Conservation (phyloP, 1,284 basidiomycete genomes). For the Puccinia coronata region DNA sequence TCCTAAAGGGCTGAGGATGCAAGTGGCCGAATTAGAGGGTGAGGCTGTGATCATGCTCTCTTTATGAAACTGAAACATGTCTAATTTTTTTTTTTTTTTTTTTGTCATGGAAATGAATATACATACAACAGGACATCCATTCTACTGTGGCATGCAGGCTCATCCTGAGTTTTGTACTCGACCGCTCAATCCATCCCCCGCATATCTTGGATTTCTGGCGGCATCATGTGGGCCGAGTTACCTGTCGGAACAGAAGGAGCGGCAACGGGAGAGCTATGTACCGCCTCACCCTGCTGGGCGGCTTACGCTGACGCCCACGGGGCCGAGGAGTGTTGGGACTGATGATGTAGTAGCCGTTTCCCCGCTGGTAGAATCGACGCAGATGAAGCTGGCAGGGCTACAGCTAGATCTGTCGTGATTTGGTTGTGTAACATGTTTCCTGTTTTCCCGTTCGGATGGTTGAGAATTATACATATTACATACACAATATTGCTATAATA, state of each 20-base stretch:
- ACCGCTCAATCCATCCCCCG: slow-evolving; percentile 95
- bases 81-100: slow-evolving; percentile 26
- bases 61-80: not conserved
- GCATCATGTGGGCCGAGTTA: slow-evolving; percentile 71
- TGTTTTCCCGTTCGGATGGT: too few relatives aligned
- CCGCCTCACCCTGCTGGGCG: slow-evolving; percentile 62
- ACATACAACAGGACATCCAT: slow-evolving; percentile 80
- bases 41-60: slow-evolving; percentile 56
- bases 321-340: not conserved
- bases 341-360: not conserved
- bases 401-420: not conserved
- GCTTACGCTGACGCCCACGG: slow-evolving; percentile 27
- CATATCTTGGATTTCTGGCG: slow-evolving; percentile 93
- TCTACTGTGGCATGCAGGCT: slow-evolving; percentile 91
- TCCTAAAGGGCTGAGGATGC: slow-evolving; percentile 95
- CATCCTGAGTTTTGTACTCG: slow-evolving; percentile 98
- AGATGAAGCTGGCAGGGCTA: slow-evolving; percentile 8
- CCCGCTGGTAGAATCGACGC: not conserved
- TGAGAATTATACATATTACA: too few relatives aligned
- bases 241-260: slow-evolving; percentile 73
- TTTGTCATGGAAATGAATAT: not conserved
- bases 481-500: too few relatives aligned
- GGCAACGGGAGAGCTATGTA: slow-evolving; percentile 65
- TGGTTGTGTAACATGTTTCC: too few relatives aligned
- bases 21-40: slow-evolving; percentile 85